These are phyloP conservation scores for Pulicaria dysenterica DNA, from an alignment of 129 eudicot species.

Conservation along the genomic window DNA sequence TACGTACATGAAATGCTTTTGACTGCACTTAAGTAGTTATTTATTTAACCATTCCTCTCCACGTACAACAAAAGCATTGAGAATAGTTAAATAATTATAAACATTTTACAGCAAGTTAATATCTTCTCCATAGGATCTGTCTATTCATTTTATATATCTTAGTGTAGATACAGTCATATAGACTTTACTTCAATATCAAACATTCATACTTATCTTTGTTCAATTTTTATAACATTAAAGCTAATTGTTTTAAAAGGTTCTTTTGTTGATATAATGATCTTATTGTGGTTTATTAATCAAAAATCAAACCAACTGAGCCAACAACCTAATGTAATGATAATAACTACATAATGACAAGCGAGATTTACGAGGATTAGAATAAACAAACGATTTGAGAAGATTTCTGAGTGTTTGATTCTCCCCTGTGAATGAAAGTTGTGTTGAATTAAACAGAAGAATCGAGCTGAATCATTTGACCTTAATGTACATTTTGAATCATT, in stretches of 20 bases:
- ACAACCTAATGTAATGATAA: slow-evolving; percentile 5
- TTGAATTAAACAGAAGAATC: too few species aligned
- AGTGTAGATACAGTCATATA: neutral
- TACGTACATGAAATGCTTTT: too few species aligned
- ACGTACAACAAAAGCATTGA: neutral
- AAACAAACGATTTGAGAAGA: neutral
- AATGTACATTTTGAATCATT: too few species aligned
- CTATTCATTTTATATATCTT: neutral
- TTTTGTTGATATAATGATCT: neutral
- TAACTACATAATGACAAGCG: neutral
- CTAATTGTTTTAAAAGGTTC: neutral
- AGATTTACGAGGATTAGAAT: neutral
- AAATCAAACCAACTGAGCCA: neutral
- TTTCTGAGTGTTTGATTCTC: too few species aligned
- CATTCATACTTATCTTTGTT: neutral
- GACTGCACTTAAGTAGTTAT: neutral
- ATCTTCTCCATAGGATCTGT: neutral
- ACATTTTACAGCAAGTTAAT: neutral
- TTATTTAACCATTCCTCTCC: neutral
- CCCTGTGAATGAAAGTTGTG: too few species aligned
- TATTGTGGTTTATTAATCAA: neutral
- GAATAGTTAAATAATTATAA: neutral
- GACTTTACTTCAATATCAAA: neutral
- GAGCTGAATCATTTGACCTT: too few species aligned
- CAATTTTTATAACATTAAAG: neutral